Base-by-base conservation (phyloP, 257 asterid genomes). In the Misopates orontium region DNA sequence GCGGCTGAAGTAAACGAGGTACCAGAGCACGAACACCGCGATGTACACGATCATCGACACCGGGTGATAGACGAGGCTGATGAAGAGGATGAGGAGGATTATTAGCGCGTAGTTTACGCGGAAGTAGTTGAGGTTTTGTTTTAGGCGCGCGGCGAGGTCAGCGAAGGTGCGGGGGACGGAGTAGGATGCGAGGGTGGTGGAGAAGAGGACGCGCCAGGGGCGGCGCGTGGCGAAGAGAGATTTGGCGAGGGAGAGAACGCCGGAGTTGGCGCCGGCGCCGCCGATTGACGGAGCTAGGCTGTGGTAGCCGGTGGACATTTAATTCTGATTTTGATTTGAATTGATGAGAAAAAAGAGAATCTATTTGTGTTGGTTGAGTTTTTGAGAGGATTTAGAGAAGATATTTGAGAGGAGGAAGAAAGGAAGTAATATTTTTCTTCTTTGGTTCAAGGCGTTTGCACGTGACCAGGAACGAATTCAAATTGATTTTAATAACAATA, bases 181-280 rank as follows among this genome's bases (percentile, higher is more conserved):
- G 76, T 84, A 89, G 57, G 84, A 86, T 72, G 88, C 48, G 36
- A 14, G 13, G 48, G 9, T 13, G 13, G 18, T 10, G 5, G 51
- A 13, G 7, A 89, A 17, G 62, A 86, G 78, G 79, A 86, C 95
- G 71, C 84, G 79, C 96, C 96, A 89, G 16, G 92, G 83, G 73
- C 95, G 84, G 54, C 88, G 83, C 60, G 79, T 72, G 24, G 85
- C 83, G 75, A 17, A 79, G 64, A 77, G 52, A 10, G 84, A 56
- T 42, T 75, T 70, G 65, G 71, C 71, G 45, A 83, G 79, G 60
- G 31, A 55, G 69, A 79, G 64, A 44, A 64, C 60, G 17, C 80
- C 83, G 7, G 62, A 8, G 18, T 19, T 56, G 17, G 24, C 72
- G 58, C 31, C 57, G 63, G n/a, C 53, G 21, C 62, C 74, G 70